Base-by-base conservation (phyloP, 2,329 filamentous ascomycete genomes). In the Neonectria punicea region DNA sequence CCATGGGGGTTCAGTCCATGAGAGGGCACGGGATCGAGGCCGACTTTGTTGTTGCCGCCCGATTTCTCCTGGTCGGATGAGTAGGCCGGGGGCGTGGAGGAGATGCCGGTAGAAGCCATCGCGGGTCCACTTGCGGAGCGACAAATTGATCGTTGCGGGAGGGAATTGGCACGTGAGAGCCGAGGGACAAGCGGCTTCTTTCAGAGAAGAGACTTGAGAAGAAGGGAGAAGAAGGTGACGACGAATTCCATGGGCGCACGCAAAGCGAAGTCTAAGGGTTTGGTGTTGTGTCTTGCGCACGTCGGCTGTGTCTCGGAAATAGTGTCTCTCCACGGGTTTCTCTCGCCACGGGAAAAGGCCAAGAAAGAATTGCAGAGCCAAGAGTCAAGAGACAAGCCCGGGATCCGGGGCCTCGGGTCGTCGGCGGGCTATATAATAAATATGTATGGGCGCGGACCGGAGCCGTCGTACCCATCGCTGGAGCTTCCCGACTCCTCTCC, bases 141-240 rank as follows among this genome's bases (percentile, higher is more conserved):
- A 32, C 18, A 34, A 34, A 34, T 34, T 34, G 32, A 11, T 34
- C 10, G 32, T 11, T 34, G 30, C 9, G 5, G 8, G 30, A 30
- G 30, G 9, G 6, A 10, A 30, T n/a, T 11, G 39, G 46, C 11
- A 47, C 13, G n/a, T 5, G 46, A 61, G 25, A 36, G 9, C 44
- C 36, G 14, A 13, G 16, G 8, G 8, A 16, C n/a, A 16, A 46
- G n/a, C 9, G 39, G 16, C 25, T 58, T 43, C 46, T 34, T 44
- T 72, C 68, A 74, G 62, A 61, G 68, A 51, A 73, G 68, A n/a
- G 68, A 61, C 32, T 76, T 73, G 62, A 73, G 70, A 18, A 74
- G 65, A 55, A 74, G 66, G 32, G 67, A 73, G 56, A 71, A 74
- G 65, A 73, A 73, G 32, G 72, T 68, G 63, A 68, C 59, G 39